phyloP scores from a whole-genome alignment of 495 filamentous ascomycete genomes.

The Parathielavia appendiculata region DNA sequence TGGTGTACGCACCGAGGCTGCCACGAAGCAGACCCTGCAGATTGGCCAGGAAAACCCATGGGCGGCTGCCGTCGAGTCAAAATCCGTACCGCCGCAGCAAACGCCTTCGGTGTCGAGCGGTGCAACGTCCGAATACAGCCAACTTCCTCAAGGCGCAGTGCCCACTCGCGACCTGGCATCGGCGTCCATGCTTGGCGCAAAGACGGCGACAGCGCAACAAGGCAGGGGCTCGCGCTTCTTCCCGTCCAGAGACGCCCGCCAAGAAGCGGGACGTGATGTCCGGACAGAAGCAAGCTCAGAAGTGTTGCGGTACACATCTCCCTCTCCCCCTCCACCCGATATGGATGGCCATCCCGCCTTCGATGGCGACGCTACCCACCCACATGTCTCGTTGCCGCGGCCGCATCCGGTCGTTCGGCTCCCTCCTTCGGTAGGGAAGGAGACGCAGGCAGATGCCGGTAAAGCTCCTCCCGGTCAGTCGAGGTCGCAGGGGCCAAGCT shows the following conservation, averaged over 20 bases:
- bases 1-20: constrained; percentile 25
- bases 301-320: constrained; percentile 40
- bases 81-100: constrained; percentile 16
- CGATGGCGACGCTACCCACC: constrained; percentile 57
- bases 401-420: constrained; percentile 66
- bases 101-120: constrained; percentile 12
- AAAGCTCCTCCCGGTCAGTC: constrained; percentile 4
- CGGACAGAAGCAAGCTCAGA: constrained; percentile 23
- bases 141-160: constrained; percentile 15
- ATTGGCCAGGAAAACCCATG: constrained; percentile 28
- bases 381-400: constrained; percentile 63
- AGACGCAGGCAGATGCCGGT: constrained; percentile 20
- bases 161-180: constrained; percentile 15
- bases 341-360: constrained; percentile 66
- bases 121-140: constrained; percentile 17
- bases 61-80: constrained; percentile 19
- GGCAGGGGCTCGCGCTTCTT: constrained; percentile 54
- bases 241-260: constrained; percentile 48
- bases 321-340: constrained; percentile 71
- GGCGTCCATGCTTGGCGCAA: constrained; percentile 20
- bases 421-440: constrained; percentile 47
- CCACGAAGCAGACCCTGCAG: constrained; percentile 24
- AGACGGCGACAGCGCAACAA: constrained; percentile 11
- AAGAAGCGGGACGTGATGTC: constrained; percentile 31
- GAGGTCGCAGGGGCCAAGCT: constrained; percentile 20